A percentile compares a stretch with the other conserved stretches of the same genome.
Conservation (phyloP, 1,139 yeast species). For the Yamadazyma buinensis region DNA sequence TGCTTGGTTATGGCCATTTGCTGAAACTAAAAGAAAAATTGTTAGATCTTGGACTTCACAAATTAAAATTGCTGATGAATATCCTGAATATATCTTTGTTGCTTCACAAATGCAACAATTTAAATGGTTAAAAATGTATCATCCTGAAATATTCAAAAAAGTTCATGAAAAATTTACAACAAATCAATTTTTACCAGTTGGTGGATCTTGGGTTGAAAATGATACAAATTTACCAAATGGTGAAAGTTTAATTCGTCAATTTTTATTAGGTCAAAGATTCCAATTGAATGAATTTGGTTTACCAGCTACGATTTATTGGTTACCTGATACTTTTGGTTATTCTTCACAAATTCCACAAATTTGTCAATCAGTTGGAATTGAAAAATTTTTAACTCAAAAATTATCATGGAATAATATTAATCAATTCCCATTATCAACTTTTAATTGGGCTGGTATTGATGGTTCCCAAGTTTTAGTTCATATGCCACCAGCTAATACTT, state of each 20-base stretch:
- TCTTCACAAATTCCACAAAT: constrained; percentile 93
- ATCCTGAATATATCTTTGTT: constrained; percentile 90
- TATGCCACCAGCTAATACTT: constrained; percentile 97
- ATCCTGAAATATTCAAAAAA: constrained; percentile 70
- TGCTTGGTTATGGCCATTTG: constrained; percentile 98
- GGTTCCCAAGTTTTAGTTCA: constrained; percentile 91
- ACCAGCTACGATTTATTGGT: constrained; percentile 78
- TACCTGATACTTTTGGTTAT: constrained; percentile 97
- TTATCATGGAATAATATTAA: constrained; percentile 95
- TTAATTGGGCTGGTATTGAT: constrained; percentile 93
- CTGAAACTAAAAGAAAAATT: constrained; percentile 86
- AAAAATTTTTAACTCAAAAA: constrained; percentile 86
- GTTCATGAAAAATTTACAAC: constrained; percentile 64
- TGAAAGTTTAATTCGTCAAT: constrained; percentile 85
- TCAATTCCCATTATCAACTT: constrained; percentile 81
- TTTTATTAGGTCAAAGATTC: constrained; percentile 84
- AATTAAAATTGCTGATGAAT: constrained; percentile 74
- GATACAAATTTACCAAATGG: constrained; percentile 95
- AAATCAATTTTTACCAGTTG: constrained; percentile 82
- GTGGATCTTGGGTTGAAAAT: constrained; percentile 98
- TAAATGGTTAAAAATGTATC: constrained; percentile 82
- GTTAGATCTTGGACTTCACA: constrained; percentile 97
- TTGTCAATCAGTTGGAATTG: constrained; percentile 79
- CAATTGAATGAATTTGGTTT: constrained; percentile 75
- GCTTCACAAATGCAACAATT: constrained; percentile 97